phyloP scores from a whole-genome alignment of 1,139 yeast species.

The Lizanozyma gosingica region DNA sequence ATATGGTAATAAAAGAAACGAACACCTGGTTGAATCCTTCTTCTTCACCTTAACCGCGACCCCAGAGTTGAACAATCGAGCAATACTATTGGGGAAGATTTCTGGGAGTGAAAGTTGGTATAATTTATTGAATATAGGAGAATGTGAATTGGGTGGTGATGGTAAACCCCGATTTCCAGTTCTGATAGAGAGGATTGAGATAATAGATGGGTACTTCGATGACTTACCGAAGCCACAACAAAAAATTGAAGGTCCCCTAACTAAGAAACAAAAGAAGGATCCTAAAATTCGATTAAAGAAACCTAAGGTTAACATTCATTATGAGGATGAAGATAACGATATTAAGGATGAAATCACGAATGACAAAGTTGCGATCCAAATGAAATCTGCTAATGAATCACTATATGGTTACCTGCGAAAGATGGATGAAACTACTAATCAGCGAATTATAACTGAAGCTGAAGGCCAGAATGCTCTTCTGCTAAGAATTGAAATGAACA shows the following conservation, averaged over 20 bases:
- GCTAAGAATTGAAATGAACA: neutral
- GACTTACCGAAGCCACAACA: conserved; percentile 21
- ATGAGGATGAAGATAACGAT: conserved; percentile 14
- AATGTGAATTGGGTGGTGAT: conserved; percentile 37
- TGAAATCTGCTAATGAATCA: neutral
- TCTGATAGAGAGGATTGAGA: conserved; percentile 27
- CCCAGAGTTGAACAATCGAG: conserved; percentile 36
- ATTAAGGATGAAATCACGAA: conserved; percentile 3
- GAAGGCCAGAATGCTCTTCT: neutral
- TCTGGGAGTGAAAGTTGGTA: conserved; percentile 46
- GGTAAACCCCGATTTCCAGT: conserved; percentile 47
- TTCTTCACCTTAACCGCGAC: conserved; percentile 43
- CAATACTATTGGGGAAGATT: conserved; percentile 55
- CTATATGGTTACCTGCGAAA: neutral
- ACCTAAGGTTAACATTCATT: conserved; percentile 8
- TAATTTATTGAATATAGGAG: conserved; percentile 43
- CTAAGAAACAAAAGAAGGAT: conserved; percentile 10
- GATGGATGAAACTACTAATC: neutral
- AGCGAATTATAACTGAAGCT: neutral
- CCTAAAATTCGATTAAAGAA: conserved; percentile 3
- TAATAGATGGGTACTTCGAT: conserved; percentile 42
- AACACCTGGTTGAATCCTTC: conserved; percentile 35
- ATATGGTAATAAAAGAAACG: conserved; percentile 16
- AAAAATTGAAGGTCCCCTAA: conserved; percentile 6
- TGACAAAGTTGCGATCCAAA: neutral